A percentile compares a stretch with the other conserved stretches of the same genome.
These are phyloP conservation scores for Diaporthe sp. DNA, from an alignment of 2,329 filamentous ascomycete species.

Conservation along the genomic window DNA sequence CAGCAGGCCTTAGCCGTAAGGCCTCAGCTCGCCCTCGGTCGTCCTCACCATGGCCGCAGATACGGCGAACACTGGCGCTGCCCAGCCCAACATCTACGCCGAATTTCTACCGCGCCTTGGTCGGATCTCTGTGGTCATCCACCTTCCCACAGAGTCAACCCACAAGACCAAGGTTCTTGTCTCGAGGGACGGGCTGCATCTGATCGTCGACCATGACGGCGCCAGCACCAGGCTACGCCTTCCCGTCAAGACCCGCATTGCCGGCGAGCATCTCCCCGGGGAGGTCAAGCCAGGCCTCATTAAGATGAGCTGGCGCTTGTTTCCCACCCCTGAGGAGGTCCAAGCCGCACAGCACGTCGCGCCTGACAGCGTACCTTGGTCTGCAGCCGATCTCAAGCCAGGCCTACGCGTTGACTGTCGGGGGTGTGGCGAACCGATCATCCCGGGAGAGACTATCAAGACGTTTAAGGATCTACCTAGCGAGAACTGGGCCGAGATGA, in stretches of 20 bases:
- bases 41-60: conserved; percentile 6
- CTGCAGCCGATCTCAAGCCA: conserved; percentile 31
- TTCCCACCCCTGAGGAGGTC: conserved; percentile 40
- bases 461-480: conserved; percentile 94
- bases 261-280: conserved; percentile 45
- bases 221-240: conserved; percentile 52
- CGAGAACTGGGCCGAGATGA: conserved; percentile 99
- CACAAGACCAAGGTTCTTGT: conserved; percentile 58
- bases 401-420: conserved; percentile 33
- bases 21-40: neutral
- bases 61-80: neutral
- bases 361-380: conserved; percentile 39
- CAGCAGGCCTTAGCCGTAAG: conserved; percentile 3
- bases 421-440: conserved; percentile 43
- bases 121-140: conserved; percentile 71
- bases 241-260: conserved; percentile 55
- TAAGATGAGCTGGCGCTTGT: conserved; percentile 38
- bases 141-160: conserved; percentile 59
- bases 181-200: conserved; percentile 56
- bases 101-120: conserved; percentile 75
- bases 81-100: conserved; percentile 63
- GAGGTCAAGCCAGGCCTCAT: conserved; percentile 54
- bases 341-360: conserved; percentile 53
- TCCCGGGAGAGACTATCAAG: conserved; percentile 38
- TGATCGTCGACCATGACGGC: conserved; percentile 64